phyloP scores from a whole-genome alignment of 2,329 filamentous ascomycete species.

The Pyrenophora teres region DNA sequence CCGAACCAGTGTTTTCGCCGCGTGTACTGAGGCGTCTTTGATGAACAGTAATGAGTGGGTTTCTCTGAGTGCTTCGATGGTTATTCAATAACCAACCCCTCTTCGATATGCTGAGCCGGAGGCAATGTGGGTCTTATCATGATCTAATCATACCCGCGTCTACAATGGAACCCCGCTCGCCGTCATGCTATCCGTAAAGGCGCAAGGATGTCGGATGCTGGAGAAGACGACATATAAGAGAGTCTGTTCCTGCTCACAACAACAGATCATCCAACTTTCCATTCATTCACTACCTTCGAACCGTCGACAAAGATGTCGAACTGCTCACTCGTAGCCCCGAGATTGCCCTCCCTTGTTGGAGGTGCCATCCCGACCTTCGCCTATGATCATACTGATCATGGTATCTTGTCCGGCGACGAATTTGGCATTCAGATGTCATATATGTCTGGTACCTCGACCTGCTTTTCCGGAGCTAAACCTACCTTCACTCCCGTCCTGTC shows the following conservation, averaged over 20 bases:
- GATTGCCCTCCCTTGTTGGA: conserved; percentile 10
- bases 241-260: background rate
- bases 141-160: too few relatives aligned
- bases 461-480: conserved; percentile 10
- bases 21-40: background rate
- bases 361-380: conserved; percentile 16
- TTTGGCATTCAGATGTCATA: conserved; percentile 20
- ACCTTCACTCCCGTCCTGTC: conserved; percentile 17
- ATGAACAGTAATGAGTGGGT: background rate
- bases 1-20: background rate
- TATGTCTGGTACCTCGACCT: conserved; percentile 16
- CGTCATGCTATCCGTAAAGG: too few relatives aligned
- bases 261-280: background rate
- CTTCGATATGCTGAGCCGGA: background rate
- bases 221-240: conserved; percentile 3
- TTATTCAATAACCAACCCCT: background rate
- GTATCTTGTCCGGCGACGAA: background rate
- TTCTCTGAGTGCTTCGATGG: background rate
- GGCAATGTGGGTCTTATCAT: too few relatives aligned
- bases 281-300: background rate
- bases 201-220: background rate
- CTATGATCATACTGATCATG: conserved; percentile 4
- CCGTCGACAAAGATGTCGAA: conserved; percentile 9
- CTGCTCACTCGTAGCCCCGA: conserved; percentile 19
- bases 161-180: too few relatives aligned